A percentile compares a stretch with the other conserved stretches of the same genome.
phyloP scores from a whole-genome alignment of 768 basidiomycete species.

The Imleria badia region DNA sequence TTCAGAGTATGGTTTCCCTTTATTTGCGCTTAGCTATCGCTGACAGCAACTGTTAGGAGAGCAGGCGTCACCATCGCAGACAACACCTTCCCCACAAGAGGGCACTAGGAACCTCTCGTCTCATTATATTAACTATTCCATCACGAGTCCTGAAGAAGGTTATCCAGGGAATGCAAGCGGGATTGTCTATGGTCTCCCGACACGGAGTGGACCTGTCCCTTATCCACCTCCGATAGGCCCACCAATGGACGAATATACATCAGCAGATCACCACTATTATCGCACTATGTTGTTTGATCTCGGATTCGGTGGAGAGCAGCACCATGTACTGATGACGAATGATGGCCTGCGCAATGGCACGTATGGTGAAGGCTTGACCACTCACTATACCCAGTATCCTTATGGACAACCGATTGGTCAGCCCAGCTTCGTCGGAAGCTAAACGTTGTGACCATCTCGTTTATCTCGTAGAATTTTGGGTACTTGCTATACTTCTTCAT shows the following conservation, averaged over 20 bases:
- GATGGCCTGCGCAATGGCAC: conserved; percentile 25
- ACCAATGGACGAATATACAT: conserved; percentile 20
- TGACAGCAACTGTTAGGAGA: conserved; percentile 22
- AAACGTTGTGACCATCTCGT: neutral
- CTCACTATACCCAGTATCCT: conserved; percentile 34
- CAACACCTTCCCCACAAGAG: conserved; percentile 25
- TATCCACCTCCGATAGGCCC: conserved; percentile 36
- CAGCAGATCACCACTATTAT: conserved; percentile 71
- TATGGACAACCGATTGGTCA: conserved; percentile 30
- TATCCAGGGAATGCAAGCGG: conserved; percentile 16
- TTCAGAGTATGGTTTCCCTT: conserved; percentile 43
- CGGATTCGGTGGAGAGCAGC: conserved; percentile 54
- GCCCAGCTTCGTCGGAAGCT: conserved; percentile 25
- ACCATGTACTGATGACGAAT: conserved; percentile 15
- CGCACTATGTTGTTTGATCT: conserved; percentile 74
- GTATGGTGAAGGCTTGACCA: conserved; percentile 37
- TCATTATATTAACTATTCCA: conserved; percentile 17
- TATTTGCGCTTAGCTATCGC: neutral
- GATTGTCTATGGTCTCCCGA: conserved; percentile 11
- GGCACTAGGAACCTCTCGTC: conserved; percentile 8
- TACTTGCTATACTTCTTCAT: conserved; percentile 4
- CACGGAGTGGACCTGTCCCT: conserved; percentile 15
- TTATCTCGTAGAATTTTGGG: conserved; percentile 4
- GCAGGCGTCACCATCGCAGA: conserved; percentile 21
- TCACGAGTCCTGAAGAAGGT: conserved; percentile 18